Percentiles rank a stretch among this genome's conserved stretches.
Conservation (phyloP, 2,329 filamentous ascomycete genomes). For the Xylariaceae sp. region DNA sequence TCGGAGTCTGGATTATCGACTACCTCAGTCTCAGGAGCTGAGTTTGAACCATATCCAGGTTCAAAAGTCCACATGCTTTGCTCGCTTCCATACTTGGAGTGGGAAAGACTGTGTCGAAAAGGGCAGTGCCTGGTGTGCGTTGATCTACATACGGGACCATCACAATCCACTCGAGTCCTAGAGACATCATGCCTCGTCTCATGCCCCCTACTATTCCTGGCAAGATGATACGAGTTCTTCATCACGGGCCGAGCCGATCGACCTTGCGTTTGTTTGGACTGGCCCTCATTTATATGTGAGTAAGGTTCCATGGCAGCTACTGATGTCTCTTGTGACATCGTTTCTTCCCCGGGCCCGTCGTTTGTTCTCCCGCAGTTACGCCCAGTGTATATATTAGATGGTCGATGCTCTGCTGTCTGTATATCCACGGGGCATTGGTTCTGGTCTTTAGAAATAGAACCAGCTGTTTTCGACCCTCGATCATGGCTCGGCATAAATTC, state of each 20-base stretch:
- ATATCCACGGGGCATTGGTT: neutral
- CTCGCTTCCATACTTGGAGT: conserved; percentile 23
- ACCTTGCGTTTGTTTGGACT: neutral
- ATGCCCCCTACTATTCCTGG: conserved; percentile 14
- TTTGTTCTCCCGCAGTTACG: conserved; percentile 3
- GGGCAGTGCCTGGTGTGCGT: conserved; percentile 29
- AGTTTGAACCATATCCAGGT: neutral
- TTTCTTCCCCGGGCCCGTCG: neutral
- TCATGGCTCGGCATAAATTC: neutral
- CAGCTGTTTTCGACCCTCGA: neutral
- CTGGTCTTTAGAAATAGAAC: neutral
- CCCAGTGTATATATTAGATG: neutral
- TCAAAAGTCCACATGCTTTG: conserved; percentile 11
- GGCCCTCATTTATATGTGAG: neutral
- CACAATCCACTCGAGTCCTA: conserved; percentile 22
- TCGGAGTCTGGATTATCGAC: conserved; percentile 2
- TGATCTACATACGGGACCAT: conserved; percentile 29
- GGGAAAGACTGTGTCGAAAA: conserved; percentile 33
- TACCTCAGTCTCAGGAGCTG: neutral
- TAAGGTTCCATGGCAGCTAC: neutral
- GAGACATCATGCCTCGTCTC: neutral
- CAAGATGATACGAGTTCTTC: conserved; percentile 25
- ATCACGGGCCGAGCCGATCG: conserved; percentile 13
- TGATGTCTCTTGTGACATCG: neutral
- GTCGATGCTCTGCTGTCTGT: neutral